Base-by-base conservation (phyloP, 129 eudicot species). In the Helichrysum umbraculigerum region DNA sequence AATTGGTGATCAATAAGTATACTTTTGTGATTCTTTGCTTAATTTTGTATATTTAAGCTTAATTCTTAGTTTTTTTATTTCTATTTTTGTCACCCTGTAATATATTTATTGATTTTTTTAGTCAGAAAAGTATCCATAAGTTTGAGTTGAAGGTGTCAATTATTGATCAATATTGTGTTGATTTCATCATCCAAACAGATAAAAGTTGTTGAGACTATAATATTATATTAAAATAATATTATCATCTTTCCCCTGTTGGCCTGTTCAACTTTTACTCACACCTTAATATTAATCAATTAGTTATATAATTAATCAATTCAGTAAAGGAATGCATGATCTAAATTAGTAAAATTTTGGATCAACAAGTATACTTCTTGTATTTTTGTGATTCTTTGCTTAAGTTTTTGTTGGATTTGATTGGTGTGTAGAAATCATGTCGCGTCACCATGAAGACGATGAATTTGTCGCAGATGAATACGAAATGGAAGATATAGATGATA, bases 381-480 rank as follows among this genome's bases (percentile, higher is more conserved):
- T 25, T n/a, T 64, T 64, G 67, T 15, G 4, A 64, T 64, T 30
- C 7, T 12, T 64, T 5, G 42, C 37, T 14, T 14, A 2, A 12
- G 1, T 47, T 47, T 2, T 29, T 64, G 6, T 15, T 64, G 68
- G 37, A 15, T 0, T 5, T 64, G 16, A 14, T 32, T 64, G 44
- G 62, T 72, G 37, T 15, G 84, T 69, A 85, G 87, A 83, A n/a
- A 57, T 70, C 88, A 90, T 93, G 98, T 90, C 92, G 21, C 81
- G 80, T 16, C 87, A 83, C 9, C 86, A 85, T 60, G 86, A 73
- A 52, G 88, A 86, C 66, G 84, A 88, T 57, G 91, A 89, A 32
- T 84, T 79, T 76, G 74, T 86, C 84, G 91, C 85, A 0, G 96
- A 92, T 63, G 96, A 92, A 66, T 86, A 90, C 75, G 96, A 90